A percentile compares a stretch with the other conserved stretches of the same genome.
Conservation (phyloP, 306 rosid species). For the Purshia tridentata region DNA sequence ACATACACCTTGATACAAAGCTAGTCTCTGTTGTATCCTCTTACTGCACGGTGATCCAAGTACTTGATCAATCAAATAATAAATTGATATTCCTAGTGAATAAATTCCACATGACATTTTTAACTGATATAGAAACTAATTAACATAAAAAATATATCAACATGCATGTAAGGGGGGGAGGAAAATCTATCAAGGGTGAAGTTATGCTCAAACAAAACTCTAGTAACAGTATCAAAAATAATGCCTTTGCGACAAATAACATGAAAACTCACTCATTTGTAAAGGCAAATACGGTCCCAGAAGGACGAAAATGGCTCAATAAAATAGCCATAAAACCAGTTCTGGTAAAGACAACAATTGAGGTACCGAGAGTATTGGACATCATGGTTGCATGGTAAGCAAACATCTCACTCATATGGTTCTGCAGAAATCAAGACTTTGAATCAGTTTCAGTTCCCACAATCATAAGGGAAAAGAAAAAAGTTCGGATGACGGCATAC, state of each 20-base stretch:
- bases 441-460: constrained; percentile 4
- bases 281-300: constrained; percentile 87
- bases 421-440: constrained; percentile 43
- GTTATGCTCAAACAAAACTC: neutral
- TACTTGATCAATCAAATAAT: constrained; percentile 12
- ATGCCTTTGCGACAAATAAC: neutral
- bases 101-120: neutral
- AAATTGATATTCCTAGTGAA: neutral
- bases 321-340: constrained; percentile 92
- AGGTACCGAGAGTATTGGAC: constrained; percentile 97
- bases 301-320: constrained; percentile 88
- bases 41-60: constrained; percentile 57
- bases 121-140: neutral
- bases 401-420: constrained; percentile 99
- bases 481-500: neutral
- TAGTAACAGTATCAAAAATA: neutral
- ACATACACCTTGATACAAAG: constrained; percentile 92
- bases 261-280: constrained; percentile 79
- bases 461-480: constrained; percentile 7
- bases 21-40: constrained; percentile 77
- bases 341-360: constrained; percentile 89
- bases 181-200: neutral
- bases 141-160: neutral
- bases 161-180: neutral
- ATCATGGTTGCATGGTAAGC: constrained; percentile 99